Percentiles rank a stretch among this genome's conserved stretches.
Evolutionary conservation across 768 basidiomycete genomes (phyloP).

Genomic region (Rhodotorula sphaerocarpa): DNA sequence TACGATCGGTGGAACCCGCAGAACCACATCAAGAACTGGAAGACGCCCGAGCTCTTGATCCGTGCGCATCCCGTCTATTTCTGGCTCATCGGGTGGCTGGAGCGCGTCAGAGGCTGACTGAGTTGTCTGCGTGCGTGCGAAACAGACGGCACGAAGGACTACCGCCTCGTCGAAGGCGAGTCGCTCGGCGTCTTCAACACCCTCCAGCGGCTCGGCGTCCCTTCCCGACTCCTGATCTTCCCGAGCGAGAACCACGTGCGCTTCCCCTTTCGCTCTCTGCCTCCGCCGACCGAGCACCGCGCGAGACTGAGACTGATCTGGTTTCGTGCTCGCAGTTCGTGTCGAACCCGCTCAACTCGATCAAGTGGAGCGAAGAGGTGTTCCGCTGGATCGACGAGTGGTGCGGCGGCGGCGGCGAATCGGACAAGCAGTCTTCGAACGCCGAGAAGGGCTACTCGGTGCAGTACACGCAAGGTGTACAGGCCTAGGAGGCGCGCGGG

Average conservation of each 20-base stretch:
- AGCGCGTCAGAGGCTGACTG: no score
- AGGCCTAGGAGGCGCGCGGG: no score
- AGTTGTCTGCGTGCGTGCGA: no score
- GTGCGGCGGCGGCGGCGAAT: slow-evolving; percentile 8
- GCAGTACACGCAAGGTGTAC: no score
- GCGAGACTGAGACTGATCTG: neutral
- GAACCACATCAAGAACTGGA: slow-evolving; percentile 35
- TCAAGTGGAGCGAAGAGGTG: slow-evolving; percentile 80
- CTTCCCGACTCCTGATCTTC: slow-evolving; percentile 55
- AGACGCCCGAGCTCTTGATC: slow-evolving; percentile 39
- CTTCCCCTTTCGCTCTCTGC: slow-evolving; percentile 50
- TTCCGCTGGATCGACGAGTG: slow-evolving; percentile 71
- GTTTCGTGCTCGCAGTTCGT: slow-evolving; percentile 43
- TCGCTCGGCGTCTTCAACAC: slow-evolving; percentile 38
- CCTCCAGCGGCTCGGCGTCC: slow-evolving; percentile 36
- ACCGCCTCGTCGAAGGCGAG: slow-evolving; percentile 30
- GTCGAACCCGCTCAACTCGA: slow-evolving; percentile 53
- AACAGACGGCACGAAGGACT: slow-evolving; percentile 38
- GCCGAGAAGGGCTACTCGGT: no score
- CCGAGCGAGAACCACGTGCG: slow-evolving; percentile 71
- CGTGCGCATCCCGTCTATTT: slow-evolving; percentile 5
- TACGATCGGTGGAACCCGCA: slow-evolving; percentile 35
- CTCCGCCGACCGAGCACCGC: neutral
- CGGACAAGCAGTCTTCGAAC: neutral
- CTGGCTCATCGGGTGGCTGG: no score